Evolutionary conservation across 768 basidiomycete genomes (phyloP).

Genomic region (Russula vinacea): DNA sequence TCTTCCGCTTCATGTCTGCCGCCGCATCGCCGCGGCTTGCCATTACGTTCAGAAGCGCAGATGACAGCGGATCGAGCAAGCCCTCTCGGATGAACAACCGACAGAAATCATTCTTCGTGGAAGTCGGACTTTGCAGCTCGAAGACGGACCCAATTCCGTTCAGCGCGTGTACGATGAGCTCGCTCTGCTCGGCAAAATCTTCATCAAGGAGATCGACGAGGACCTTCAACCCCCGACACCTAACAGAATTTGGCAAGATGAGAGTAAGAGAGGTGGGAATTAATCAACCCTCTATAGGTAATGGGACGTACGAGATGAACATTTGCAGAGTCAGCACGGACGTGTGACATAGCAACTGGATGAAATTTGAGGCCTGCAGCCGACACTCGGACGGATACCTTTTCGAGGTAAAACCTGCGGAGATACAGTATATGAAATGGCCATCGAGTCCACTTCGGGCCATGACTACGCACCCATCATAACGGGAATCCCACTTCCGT

Average conservation of each 20-base stretch:
- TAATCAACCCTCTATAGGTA: neutral
- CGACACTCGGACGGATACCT: conserved; percentile 91
- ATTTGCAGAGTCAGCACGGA: conserved; percentile 94
- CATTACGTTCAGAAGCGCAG: conserved; percentile 87
- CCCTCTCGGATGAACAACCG: conserved; percentile 98
- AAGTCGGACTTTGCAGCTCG: conserved; percentile 88
- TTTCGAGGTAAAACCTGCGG: conserved; percentile 85
- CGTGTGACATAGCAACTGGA: conserved; percentile 86
- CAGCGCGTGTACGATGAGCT: conserved; percentile 88
- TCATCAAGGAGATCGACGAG: conserved; percentile 96
- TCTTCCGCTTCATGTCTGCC: conserved; percentile 78
- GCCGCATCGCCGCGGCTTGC: conserved; percentile 62
- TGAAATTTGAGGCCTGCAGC: conserved; percentile 92
- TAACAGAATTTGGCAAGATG: conserved; percentile 34
- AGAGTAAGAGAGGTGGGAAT: neutral
- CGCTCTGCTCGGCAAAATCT: conserved; percentile 87
- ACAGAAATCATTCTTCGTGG: conserved; percentile 95
- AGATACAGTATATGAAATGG: neutral
- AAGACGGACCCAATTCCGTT: conserved; percentile 95
- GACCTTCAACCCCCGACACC: conserved; percentile 91
- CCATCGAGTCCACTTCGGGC: conserved; percentile 13
- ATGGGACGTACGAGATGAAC: conserved; percentile 88
- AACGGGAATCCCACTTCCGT: conserved; percentile 81
- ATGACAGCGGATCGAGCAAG: conserved; percentile 85
- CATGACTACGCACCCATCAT: conserved; percentile 67